A percentile compares a stretch with the other conserved stretches of the same genome.
These are phyloP conservation scores for Nigrospora oryzae DNA, from an alignment of 2,329 filamentous ascomycete genomes.

Conservation along the genomic window DNA sequence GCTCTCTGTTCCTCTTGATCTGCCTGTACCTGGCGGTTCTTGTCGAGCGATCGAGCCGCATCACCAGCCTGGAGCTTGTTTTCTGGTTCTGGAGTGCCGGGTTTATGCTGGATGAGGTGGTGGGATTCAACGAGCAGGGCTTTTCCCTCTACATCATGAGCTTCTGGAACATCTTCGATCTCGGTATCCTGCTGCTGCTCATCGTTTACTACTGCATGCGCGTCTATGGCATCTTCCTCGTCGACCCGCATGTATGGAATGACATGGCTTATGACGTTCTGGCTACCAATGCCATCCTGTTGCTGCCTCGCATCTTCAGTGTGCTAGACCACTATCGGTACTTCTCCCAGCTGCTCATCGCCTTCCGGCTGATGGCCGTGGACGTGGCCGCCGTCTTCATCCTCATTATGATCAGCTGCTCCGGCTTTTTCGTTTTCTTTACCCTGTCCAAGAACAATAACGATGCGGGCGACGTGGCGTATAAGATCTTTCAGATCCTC, in stretches of 20 bases:
- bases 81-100: conserved; percentile 99
- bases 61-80: conserved; percentile 75
- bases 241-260: conserved; percentile 67
- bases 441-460: conserved; percentile 69
- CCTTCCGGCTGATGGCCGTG: conserved; percentile 87
- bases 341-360: conserved; percentile 89
- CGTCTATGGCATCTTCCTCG: conserved; percentile 77
- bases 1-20: conserved; percentile 79
- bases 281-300: conserved; percentile 78
- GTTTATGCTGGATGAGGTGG: conserved; percentile 93
- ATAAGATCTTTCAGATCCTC: conserved; percentile 84
- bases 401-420: conserved; percentile 79
- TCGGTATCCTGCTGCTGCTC: conserved; percentile 79
- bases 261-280: conserved; percentile 90
- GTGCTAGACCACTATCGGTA: conserved; percentile 92
- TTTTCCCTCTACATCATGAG: conserved; percentile 96
- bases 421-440: conserved; percentile 93
- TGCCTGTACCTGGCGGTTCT: conserved; percentile 81
- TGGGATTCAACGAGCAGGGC: conserved; percentile 93
- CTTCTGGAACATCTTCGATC: conserved; percentile 94
- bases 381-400: conserved; percentile 80
- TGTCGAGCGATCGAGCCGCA: conserved; percentile 63
- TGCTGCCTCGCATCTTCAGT: conserved; percentile 87
- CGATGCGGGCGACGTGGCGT: conserved; percentile 68
- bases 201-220: conserved; percentile 86